These are phyloP conservation scores for Pyracantha coccinea DNA, from an alignment of 331 rosid species.

Conservation along the genomic window DNA sequence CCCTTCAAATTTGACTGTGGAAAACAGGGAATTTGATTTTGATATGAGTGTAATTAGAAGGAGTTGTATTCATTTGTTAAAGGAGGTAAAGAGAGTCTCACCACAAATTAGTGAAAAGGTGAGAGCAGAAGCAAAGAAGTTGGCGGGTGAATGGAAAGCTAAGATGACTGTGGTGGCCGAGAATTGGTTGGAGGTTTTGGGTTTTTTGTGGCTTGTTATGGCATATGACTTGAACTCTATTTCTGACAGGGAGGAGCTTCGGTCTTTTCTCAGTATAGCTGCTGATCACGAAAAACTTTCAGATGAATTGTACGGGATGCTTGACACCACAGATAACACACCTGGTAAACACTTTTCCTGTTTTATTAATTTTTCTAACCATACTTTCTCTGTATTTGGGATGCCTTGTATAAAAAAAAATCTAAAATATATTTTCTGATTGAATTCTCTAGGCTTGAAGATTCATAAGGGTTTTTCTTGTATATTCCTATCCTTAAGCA, in stretches of 20 bases:
- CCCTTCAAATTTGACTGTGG: conserved; percentile 4
- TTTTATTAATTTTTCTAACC: neutral
- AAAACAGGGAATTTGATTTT: conserved; percentile 10
- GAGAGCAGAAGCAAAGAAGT: conserved; percentile 22
- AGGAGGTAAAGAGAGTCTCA: conserved; percentile 17
- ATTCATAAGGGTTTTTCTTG: neutral
- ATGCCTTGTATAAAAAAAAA: no score
- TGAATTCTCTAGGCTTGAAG: neutral
- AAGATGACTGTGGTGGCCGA: conserved; percentile 2
- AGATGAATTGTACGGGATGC: conserved; percentile 20
- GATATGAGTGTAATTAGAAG: conserved; percentile 21
- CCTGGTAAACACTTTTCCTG: conserved; percentile 20
- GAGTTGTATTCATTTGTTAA: conserved; percentile 30
- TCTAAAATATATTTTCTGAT: neutral
- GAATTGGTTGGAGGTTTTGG: conserved; percentile 22
- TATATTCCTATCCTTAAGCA: neutral
- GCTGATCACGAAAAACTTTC: conserved; percentile 24
- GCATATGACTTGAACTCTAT: conserved; percentile 11
- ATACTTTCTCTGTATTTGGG: neutral
- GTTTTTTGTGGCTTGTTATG: conserved; percentile 28
- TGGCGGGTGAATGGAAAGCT: conserved; percentile 29
- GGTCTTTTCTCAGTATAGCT: conserved; percentile 13
- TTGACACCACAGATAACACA: conserved; percentile 13
- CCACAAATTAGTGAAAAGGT: conserved; percentile 17
- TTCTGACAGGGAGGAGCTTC: conserved; percentile 22